Evolutionary conservation across 305 asterid genomes (phyloP).

Genomic region (Lippia alba): DNA sequence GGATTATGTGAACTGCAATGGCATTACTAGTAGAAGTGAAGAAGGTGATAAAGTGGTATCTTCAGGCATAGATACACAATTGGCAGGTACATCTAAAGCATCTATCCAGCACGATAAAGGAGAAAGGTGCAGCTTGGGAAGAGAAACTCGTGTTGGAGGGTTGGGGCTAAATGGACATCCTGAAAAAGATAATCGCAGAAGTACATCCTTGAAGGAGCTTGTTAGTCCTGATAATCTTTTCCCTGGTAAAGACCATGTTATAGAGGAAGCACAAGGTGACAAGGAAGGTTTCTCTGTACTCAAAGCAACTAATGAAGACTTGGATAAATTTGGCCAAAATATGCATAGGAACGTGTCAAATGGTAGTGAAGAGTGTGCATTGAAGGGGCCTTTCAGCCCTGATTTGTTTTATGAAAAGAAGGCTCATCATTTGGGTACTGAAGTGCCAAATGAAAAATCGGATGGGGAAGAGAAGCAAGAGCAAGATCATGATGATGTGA

Average conservation of each 20-base stretch:
- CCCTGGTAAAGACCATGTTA: constrained; percentile 29
- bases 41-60: constrained; percentile 32
- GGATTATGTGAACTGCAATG: constrained; percentile 37
- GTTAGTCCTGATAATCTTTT: constrained; percentile 38
- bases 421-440: constrained; percentile 30
- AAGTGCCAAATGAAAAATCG: constrained; percentile 29
- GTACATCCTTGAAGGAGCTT: constrained; percentile 40
- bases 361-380: constrained; percentile 35
- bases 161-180: constrained; percentile 30
- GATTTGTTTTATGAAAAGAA: constrained; percentile 27
- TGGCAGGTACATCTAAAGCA: constrained; percentile 30
- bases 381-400: constrained; percentile 31
- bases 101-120: constrained; percentile 24
- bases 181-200: constrained; percentile 31
- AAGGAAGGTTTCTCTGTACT: neutral
- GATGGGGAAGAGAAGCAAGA: constrained; percentile 37
- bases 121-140: constrained; percentile 39
- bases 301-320: constrained; percentile 27
- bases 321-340: constrained; percentile 24
- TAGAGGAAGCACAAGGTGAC: constrained; percentile 32
- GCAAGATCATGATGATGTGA: constrained; percentile 31
- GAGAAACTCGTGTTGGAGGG: constrained; percentile 36
- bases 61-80: constrained; percentile 20
- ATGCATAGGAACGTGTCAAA: constrained; percentile 32
- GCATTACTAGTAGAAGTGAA: constrained; percentile 28